phyloP scores from a whole-genome alignment of 116 monocot genomes.

The Thalassia testudinum region DNA sequence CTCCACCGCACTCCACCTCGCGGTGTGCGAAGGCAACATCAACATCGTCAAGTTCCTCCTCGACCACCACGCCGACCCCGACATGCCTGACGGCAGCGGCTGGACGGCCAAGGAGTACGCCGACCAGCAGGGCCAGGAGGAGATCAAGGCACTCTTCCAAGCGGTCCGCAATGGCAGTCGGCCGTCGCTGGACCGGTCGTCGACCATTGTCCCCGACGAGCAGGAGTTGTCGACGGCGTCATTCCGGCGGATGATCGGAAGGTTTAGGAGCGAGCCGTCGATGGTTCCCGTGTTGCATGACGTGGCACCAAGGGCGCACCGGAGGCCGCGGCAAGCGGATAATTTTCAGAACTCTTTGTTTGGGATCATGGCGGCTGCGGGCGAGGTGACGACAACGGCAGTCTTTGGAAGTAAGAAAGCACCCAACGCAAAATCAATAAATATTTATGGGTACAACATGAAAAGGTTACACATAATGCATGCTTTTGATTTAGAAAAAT shows the following conservation, averaged over 20 bases:
- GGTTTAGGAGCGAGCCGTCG: constrained; percentile 48
- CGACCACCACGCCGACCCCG: constrained; percentile 42
- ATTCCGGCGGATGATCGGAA: not conserved
- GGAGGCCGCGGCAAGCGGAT: constrained; percentile 8
- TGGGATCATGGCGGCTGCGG: constrained; percentile 60
- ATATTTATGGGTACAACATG: too few species aligned
- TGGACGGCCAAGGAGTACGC: constrained; percentile 61
- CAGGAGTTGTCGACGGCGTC: constrained; percentile 35
- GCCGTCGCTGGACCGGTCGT: not conserved
- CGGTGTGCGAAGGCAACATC: too few species aligned
- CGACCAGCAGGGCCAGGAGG: constrained; percentile 78
- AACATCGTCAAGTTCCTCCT: constrained; percentile 56
- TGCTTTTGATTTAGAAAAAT: too few species aligned
- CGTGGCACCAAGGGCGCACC: not conserved
- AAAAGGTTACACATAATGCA: too few species aligned
- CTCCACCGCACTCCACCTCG: constrained; percentile 52
- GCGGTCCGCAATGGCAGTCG: constrained; percentile 6
- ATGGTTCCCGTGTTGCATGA: constrained; percentile 12
- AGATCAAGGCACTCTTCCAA: constrained; percentile 55
- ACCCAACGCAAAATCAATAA: too few species aligned
- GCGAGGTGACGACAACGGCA: not conserved
- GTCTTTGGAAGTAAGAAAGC: not conserved
- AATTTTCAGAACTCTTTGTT: constrained; percentile 77
- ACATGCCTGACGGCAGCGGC: constrained; percentile 25
- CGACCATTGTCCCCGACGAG: constrained; percentile 21